A percentile compares a stretch with the other conserved stretches of the same genome.
These are phyloP conservation scores for Karstenula rhodostoma DNA, from an alignment of 2,329 filamentous ascomycete genomes.

Conservation along the genomic window DNA sequence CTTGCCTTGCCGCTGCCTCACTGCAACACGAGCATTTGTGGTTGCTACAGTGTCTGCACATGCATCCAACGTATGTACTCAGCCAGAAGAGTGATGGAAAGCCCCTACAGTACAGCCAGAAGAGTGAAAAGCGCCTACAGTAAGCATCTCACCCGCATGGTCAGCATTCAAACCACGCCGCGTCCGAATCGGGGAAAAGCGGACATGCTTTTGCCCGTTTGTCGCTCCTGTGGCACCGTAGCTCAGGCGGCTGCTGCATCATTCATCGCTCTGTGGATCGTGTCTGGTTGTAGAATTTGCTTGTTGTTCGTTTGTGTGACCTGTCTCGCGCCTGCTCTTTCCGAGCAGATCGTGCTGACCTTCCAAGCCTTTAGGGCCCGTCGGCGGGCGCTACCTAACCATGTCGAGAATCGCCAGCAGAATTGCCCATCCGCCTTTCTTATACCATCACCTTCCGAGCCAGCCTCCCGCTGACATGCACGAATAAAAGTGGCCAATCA, in stretches of 20 bases:
- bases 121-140: neutral
- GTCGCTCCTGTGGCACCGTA: conserved; percentile 2
- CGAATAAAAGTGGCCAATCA: conserved; percentile 1
- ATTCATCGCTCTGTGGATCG: neutral
- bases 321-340: neutral
- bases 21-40: neutral
- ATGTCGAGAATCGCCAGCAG: neutral
- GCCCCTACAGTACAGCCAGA: neutral
- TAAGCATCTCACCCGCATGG: conserved; percentile 7
- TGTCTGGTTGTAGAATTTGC: neutral
- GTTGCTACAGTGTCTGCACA: neutral
- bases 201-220: conserved; percentile 1
- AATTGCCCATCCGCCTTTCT: neutral
- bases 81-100: neutral
- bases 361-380: conserved; percentile 5
- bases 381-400: neutral
- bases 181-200: conserved; percentile 9
- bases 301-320: neutral
- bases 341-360: neutral
- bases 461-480: neutral
- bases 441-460: neutral
- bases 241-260: neutral
- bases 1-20: conserved; percentile 5
- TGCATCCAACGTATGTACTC: neutral
- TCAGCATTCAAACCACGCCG: conserved; percentile 2